Conservation (phyloP, 768 basidiomycete genomes). For the Pleurotus platypus region DNA sequence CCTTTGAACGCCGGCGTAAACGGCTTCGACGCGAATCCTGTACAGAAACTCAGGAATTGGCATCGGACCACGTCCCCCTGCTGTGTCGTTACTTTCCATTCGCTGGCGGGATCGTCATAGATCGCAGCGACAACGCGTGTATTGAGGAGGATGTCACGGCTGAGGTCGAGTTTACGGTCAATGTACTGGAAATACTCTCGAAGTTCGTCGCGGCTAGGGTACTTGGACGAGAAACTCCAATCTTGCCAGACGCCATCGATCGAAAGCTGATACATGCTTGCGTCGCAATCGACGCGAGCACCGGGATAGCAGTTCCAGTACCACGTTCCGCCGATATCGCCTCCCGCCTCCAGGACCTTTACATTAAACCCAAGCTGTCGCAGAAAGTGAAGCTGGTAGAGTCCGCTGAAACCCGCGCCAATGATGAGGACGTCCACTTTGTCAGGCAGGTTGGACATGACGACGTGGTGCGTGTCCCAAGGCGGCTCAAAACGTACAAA, state of each 20-base stretch:
- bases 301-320: constrained; percentile 25
- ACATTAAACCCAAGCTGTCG: neutral
- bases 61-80: constrained; percentile 12
- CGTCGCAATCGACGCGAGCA: constrained; percentile 22
- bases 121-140: constrained; percentile 18
- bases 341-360: constrained; percentile 12
- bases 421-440: constrained; percentile 19
- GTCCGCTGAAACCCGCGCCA: constrained; percentile 22
- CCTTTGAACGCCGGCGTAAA: constrained; percentile 18
- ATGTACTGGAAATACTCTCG: constrained; percentile 19
- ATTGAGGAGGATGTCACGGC: constrained; percentile 18
- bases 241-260: constrained; percentile 22
- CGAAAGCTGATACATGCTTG: constrained; percentile 20
- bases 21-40: constrained; percentile 21
- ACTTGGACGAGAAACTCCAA: constrained; percentile 12
- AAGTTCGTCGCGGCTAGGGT: constrained; percentile 7
- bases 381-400: constrained; percentile 7
- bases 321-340: constrained; percentile 21
- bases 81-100: constrained; percentile 20
- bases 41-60: constrained; percentile 19
- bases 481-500: too few relatives aligned
- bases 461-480: too few relatives aligned
- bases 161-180: constrained; percentile 21
- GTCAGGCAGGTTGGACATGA: neutral
- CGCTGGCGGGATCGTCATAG: constrained; percentile 15